phyloP scores from a whole-genome alignment of 441 rosid species.

The Isatis lusitanica region DNA sequence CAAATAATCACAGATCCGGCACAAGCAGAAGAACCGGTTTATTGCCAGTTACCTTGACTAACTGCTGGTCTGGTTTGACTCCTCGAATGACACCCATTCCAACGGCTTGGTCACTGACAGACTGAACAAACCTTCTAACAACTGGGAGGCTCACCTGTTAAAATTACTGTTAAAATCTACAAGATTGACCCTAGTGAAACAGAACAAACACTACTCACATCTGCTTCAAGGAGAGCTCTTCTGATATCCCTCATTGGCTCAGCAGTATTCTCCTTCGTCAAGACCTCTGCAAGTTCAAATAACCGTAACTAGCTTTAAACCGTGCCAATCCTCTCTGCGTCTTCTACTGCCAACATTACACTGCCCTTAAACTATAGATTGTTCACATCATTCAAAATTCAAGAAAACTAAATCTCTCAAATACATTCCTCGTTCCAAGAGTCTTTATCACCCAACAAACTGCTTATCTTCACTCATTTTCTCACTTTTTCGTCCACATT shows the following conservation, averaged over 20 bases:
- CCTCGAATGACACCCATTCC: slow-evolving; percentile 87
- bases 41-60: slow-evolving; percentile 70
- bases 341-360: background rate
- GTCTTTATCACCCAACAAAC: background rate
- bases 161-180: background rate
- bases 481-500: background rate
- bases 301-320: background rate
- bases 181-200: background rate
- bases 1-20: background rate
- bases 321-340: background rate
- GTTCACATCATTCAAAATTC: background rate
- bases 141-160: slow-evolving; percentile 97
- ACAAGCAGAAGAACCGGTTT: background rate
- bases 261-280: slow-evolving; percentile 90
- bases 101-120: slow-evolving; percentile 88
- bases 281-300: slow-evolving; percentile 60
- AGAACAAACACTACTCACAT: slow-evolving; percentile 57
- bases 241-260: slow-evolving; percentile 98
- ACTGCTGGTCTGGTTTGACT: slow-evolving; percentile 92
- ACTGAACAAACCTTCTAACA: slow-evolving; percentile 93
- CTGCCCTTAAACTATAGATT: background rate
- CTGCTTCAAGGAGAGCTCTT: slow-evolving; percentile 97
- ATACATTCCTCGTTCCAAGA: background rate
- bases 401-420: background rate
- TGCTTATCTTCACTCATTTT: background rate